Percentiles rank a stretch among this genome's conserved stretches.
Conservation (phyloP, 2,329 filamentous ascomycete genomes). For the Neoarthrinium moseri region DNA sequence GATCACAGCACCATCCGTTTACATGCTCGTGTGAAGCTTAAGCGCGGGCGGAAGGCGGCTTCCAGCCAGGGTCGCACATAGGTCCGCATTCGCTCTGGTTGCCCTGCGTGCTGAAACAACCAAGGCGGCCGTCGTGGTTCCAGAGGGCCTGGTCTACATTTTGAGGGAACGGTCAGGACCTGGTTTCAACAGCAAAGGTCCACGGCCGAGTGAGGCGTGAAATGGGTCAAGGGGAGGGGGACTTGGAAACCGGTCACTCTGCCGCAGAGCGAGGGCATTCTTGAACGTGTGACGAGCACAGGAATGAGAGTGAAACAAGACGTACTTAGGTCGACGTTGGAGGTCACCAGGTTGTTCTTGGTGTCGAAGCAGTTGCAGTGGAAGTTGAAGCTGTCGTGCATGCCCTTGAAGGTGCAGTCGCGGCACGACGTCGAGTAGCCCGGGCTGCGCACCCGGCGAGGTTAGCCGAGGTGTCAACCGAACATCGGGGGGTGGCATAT, state of each 20-base stretch:
- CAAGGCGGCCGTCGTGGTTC: slow-evolving; percentile 34
- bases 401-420: slow-evolving; percentile 23
- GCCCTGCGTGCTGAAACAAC: slow-evolving; percentile 35
- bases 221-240: neutral
- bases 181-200: neutral
- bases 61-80: slow-evolving; percentile 7
- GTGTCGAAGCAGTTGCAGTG: slow-evolving; percentile 25
- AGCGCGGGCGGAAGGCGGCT: neutral
- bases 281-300: no score
- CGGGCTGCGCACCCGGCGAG: slow-evolving; percentile 22
- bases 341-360: slow-evolving; percentile 11
- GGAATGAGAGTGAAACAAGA: neutral
- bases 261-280: no score
- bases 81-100: slow-evolving; percentile 25
- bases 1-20: no score
- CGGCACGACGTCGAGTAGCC: slow-evolving; percentile 26
- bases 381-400: slow-evolving; percentile 21
- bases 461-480: neutral
- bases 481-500: no score
- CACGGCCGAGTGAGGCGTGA: neutral
- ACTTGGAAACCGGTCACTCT: no score
- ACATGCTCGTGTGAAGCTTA: no score
- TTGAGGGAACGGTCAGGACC: slow-evolving; percentile 5
- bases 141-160: slow-evolving; percentile 32
- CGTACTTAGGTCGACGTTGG: slow-evolving; percentile 28